A percentile compares a stretch with the other conserved stretches of the same genome.
These are phyloP conservation scores for Eucalyptus polyanthemos DNA, from an alignment of 345 rosid species.

Conservation along the genomic window DNA sequence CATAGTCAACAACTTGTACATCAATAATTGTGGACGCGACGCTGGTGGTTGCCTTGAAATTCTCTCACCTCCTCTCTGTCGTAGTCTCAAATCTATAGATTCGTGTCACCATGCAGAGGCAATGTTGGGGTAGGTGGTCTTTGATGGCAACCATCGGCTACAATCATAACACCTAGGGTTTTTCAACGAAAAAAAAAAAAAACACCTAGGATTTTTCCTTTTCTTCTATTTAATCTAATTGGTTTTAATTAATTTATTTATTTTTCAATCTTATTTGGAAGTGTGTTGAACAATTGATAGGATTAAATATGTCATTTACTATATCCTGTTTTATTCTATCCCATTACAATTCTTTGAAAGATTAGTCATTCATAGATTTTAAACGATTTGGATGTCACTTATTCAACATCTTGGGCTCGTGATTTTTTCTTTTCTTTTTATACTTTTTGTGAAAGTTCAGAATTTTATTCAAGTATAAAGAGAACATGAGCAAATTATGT, in stretches of 20 bases:
- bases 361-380: accelerated
- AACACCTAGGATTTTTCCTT: not conserved
- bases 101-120: not conserved
- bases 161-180: not conserved
- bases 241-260: not conserved
- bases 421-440: too few relatives aligned
- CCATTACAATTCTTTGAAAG: not conserved
- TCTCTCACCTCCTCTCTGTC: not conserved
- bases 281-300: accelerated
- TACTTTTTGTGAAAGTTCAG: not conserved
- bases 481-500: not conserved
- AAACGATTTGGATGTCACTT: not conserved
- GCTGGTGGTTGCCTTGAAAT: accelerated
- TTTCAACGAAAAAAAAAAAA: not conserved
- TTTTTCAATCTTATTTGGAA: not conserved
- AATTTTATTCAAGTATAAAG: too few relatives aligned
- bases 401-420: not conserved
- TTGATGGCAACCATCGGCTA: not conserved
- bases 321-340: not conserved
- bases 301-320: not conserved
- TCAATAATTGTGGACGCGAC: not conserved
- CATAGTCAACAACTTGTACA: not conserved
- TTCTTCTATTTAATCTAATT: not conserved
- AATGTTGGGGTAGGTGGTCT: not conserved
- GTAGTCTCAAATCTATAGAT: not conserved